A percentile compares a stretch with the other conserved stretches of the same genome.
Evolutionary conservation across 2,329 filamentous ascomycete genomes (phyloP).

Genomic region (Arthrobotrys iridis): DNA sequence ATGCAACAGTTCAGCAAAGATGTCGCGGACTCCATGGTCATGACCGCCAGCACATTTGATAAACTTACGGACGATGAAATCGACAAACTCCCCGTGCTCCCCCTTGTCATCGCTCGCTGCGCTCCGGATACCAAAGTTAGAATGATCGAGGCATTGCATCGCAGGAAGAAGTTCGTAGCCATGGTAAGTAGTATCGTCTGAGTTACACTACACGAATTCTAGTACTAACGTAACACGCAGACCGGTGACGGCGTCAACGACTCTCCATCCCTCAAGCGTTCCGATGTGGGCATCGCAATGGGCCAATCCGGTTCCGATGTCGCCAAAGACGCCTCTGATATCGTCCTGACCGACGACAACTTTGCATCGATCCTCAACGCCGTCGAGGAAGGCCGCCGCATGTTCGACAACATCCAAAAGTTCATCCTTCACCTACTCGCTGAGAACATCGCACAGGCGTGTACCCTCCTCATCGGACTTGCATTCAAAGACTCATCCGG

Average conservation of each 20-base stretch:
- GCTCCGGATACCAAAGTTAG: slow-evolving; percentile 86
- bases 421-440: slow-evolving; percentile 82
- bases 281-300: slow-evolving; percentile 90
- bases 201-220: neutral
- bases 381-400: slow-evolving; percentile 81
- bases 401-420: slow-evolving; percentile 90
- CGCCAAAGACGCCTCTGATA: slow-evolving; percentile 77
- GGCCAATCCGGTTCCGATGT: slow-evolving; percentile 82
- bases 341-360: slow-evolving; percentile 81
- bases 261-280: slow-evolving; percentile 79
- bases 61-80: slow-evolving; percentile 78
- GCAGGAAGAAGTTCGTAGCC: slow-evolving; percentile 78
- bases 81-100: slow-evolving; percentile 77
- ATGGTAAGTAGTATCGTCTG: slow-evolving; percentile 67
- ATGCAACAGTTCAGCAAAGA: slow-evolving; percentile 69
- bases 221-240: slow-evolving; percentile 43
- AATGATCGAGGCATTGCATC: slow-evolving; percentile 87
- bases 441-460: slow-evolving; percentile 85
- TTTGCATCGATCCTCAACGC: slow-evolving; percentile 86
- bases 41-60: slow-evolving; percentile 82
- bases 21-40: slow-evolving; percentile 73
- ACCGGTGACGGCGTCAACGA: slow-evolving; percentile 91
- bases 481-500: slow-evolving; percentile 77
- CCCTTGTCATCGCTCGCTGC: slow-evolving; percentile 83
- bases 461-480: slow-evolving; percentile 80